Evolutionary conservation across 2,329 filamentous ascomycete species (phyloP).

Genomic region (Coniochaeta prunicola): DNA sequence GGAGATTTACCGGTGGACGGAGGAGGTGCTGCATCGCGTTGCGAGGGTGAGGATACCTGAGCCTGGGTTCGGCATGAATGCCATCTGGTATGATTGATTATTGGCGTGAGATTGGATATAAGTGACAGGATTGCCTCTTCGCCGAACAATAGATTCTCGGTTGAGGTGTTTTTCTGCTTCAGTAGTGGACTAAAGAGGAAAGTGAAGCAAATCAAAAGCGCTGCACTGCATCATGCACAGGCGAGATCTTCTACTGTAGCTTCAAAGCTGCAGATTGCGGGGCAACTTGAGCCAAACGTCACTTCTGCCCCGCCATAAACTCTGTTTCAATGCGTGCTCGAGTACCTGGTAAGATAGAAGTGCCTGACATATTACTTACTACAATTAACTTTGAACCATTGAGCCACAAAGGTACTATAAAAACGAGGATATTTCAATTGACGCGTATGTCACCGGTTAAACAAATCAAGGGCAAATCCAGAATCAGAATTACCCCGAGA

Average conservation of each 20-base stretch:
- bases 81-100: constrained; percentile 78
- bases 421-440: not conserved
- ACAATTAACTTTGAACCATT: no score
- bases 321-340: no score
- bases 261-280: not conserved
- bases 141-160: no score
- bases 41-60: constrained; percentile 72
- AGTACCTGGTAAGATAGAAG: no score
- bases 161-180: no score
- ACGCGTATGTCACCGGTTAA: not conserved
- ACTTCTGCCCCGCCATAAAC: not conserved
- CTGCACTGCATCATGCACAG: no score
- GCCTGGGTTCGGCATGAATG: constrained; percentile 93
- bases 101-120: not conserved
- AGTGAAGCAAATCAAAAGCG: no score
- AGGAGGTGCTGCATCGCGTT: constrained; percentile 72
- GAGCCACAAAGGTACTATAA: no score
- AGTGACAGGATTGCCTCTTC: not conserved
- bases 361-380: not conserved
- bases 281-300: not conserved
- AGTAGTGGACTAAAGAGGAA: no score
- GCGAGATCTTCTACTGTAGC: no score
- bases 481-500: not conserved
- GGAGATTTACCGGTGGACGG: constrained; percentile 81
- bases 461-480: not conserved